Conservation (phyloP, 2,329 filamentous ascomycete species). For the Xylariaceae sp. region DNA sequence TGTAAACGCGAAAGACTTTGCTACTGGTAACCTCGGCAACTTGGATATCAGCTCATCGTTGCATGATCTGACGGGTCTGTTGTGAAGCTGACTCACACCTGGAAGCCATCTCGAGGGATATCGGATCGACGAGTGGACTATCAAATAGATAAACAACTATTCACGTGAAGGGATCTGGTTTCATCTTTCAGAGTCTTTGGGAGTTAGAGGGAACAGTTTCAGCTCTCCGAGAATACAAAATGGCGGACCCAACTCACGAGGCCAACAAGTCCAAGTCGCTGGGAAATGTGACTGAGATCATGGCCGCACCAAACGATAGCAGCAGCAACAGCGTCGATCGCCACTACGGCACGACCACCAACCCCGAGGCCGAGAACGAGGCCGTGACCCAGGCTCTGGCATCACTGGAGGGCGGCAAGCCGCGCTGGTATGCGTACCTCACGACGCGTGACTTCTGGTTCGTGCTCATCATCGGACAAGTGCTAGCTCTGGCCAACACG, state of each 20-base stretch:
- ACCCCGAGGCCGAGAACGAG: slow-evolving; percentile 27
- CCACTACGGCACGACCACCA: slow-evolving; percentile 5
- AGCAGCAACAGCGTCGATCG: slow-evolving; percentile 18
- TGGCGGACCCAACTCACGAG: slow-evolving; percentile 28
- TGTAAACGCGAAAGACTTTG: slow-evolving; percentile 52
- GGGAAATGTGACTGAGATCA: slow-evolving; percentile 27
- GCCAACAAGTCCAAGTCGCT: slow-evolving; percentile 20
- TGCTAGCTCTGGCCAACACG: slow-evolving; percentile 84
- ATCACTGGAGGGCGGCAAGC: slow-evolving; percentile 48
- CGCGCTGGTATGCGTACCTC: slow-evolving; percentile 68
- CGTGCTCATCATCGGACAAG: slow-evolving; percentile 73
- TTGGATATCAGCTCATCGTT: background rate
- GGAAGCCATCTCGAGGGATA: background rate
- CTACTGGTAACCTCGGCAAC: background rate
- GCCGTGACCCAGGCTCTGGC: slow-evolving; percentile 48
- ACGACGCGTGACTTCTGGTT: slow-evolving; percentile 83
- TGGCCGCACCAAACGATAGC: slow-evolving; percentile 17
- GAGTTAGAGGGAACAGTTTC: background rate
- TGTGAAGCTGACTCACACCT: background rate
- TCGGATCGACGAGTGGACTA: background rate
- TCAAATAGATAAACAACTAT: background rate
- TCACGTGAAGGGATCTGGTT: background rate
- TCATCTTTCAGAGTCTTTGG: too few species aligned
- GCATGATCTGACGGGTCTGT: background rate
- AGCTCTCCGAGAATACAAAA: slow-evolving; percentile 17